Evolutionary conservation across 208 protist species (phyloP), one percentile per base, ranked within the genome.

Genomic region (Acanthamoeba rhysodes): DNA sequence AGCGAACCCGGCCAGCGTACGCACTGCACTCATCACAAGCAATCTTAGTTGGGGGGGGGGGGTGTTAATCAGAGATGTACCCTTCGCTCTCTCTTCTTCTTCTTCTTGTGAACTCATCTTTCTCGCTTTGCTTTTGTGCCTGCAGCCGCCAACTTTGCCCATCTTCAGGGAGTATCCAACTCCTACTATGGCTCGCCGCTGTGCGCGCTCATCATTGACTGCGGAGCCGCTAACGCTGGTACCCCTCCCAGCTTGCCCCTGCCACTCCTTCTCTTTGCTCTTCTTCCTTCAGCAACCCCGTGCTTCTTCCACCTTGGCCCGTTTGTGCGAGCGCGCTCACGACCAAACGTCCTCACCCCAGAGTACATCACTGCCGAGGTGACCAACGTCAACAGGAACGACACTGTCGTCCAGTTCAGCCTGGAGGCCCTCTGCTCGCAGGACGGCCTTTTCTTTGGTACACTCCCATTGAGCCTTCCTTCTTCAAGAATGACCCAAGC

Each of bases 391-490:
- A 34, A 93, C 12, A 18, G 87, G 12, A 34, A 93, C 41, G 62
- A 66, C 22, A 14, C 1, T 3, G 3, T 9, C 22, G 50, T 50
- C 5, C 12, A 10, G 41, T 48, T 72, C 18, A 41, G 2, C 0
- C n/a, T 93, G 87, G 87, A 93, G 10, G 87, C 34, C 4, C 59
- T 93, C 24, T 93, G 87, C 57, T 76, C 59, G 24, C 55, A 93
- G 55, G 87, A 93, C 27, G 87, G 87, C 6, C 24, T 93, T 16
- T 93, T 93, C 87, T 93, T 93, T 74, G 87, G 87, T 72, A 59
- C 29, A 29, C 14, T 16, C 72, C 41, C 72, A 41, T 37, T 41
- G 9, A n/a, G n/a, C n/a, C n/a, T n/a, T n/a, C n/a, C n/a, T n/a
- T n/a, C n/a, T n/a, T n/a, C n/a, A n/a, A n/a, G n/a, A n/a, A n/a